Conservation (phyloP, 371 early-diverging fungal genomes). For the Lichtheimia ramosa region DNA sequence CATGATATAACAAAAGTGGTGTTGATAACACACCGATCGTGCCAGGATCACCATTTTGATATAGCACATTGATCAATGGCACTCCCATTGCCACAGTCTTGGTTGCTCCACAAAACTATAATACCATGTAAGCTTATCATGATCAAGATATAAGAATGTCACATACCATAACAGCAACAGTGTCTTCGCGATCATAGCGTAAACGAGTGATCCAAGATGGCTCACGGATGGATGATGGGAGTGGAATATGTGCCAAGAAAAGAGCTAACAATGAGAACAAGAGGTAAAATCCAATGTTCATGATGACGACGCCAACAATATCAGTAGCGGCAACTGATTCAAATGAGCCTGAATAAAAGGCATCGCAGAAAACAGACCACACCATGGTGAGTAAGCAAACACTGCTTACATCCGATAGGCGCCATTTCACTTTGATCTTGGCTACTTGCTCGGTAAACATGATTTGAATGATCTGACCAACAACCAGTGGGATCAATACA, state of each 20-base stretch:
- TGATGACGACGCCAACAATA: slow-evolving; percentile 55
- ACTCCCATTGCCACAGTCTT: slow-evolving; percentile 81
- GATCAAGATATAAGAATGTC: too few relatives aligned
- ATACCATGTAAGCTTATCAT: neutral
- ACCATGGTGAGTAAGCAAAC: slow-evolving; percentile 66
- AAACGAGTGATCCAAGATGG: slow-evolving; percentile 28
- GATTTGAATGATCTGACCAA: slow-evolving; percentile 68
- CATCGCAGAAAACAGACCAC: slow-evolving; percentile 77
- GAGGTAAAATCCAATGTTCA: slow-evolving; percentile 52
- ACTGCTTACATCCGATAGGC: slow-evolving; percentile 61
- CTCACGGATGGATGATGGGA: slow-evolving; percentile 20
- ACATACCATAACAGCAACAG: slow-evolving; percentile 62
- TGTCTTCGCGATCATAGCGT: slow-evolving; percentile 50
- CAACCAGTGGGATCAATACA: slow-evolving; percentile 62
- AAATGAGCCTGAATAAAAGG: slow-evolving; percentile 60
- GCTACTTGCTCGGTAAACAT: slow-evolving; percentile 55
- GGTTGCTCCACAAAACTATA: slow-evolving; percentile 66
- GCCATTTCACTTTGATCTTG: slow-evolving; percentile 49
- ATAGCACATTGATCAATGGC: slow-evolving; percentile 75
- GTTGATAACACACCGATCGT: slow-evolving; percentile 64
- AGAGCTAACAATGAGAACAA: slow-evolving; percentile 46
- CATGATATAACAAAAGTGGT: slow-evolving; percentile 73
- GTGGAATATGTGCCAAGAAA: slow-evolving; percentile 39
- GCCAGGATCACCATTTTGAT: slow-evolving; percentile 48
- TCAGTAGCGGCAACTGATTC: slow-evolving; percentile 52